phyloP scores from a whole-genome alignment of 345 rosid species.

The Gossypium stocksii region DNA sequence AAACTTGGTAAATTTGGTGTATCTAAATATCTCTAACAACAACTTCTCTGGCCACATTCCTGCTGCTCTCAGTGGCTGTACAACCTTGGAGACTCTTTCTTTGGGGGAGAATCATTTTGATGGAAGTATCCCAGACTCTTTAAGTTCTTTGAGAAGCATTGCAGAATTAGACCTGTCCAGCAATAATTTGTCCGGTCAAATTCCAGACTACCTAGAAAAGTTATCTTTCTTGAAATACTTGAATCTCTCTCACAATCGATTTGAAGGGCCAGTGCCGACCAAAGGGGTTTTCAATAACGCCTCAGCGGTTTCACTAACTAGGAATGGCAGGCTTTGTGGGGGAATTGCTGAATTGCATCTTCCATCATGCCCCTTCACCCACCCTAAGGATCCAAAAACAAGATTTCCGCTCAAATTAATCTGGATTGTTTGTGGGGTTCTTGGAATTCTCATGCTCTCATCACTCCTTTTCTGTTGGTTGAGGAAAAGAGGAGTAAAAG shows the following conservation, averaged over 20 bases:
- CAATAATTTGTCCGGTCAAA: neutral
- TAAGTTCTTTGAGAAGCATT: neutral
- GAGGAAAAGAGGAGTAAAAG: neutral
- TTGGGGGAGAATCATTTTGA: neutral
- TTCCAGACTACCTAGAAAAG: neutral
- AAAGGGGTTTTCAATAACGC: neutral
- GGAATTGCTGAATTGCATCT: conserved; percentile 2
- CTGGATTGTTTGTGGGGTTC: conserved; percentile 4
- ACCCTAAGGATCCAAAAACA: neutral
- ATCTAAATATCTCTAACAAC: neutral
- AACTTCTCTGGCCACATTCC: conserved; percentile 8
- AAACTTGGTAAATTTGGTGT: neutral
- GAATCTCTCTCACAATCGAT: neutral
- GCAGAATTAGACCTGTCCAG: neutral
- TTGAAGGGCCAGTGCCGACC: conserved; percentile 4
- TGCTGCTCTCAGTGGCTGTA: neutral
- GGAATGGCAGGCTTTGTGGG: neutral
- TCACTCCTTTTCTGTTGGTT: neutral
- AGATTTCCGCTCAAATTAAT: neutral
- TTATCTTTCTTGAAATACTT: conserved; percentile 7
- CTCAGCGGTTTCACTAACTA: neutral
- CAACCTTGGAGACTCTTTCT: conserved; percentile 4
- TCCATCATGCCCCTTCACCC: neutral
- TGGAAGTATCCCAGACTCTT: conserved; percentile 13
- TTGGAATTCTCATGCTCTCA: neutral